Percentiles rank a stretch among this genome's conserved stretches.
These are phyloP conservation scores for Lathyrus oleraceus DNA, from an alignment of 306 rosid species.

Conservation along the genomic window DNA sequence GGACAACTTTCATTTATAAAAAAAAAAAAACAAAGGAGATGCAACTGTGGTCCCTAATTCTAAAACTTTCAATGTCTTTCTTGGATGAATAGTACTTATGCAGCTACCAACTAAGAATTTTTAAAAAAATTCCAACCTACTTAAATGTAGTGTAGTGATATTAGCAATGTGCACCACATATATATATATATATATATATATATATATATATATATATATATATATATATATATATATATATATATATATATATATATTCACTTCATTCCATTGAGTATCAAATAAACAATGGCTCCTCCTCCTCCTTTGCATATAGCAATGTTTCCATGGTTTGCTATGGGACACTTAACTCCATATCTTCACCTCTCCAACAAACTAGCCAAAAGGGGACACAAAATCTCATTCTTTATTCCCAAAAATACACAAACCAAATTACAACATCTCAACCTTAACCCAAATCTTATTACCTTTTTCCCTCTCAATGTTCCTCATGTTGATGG, in stretches of 20 bases:
- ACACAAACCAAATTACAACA: constrained; percentile 25
- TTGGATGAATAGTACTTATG: not conserved
- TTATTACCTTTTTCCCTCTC: constrained; percentile 22
- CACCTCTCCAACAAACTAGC: constrained; percentile 40
- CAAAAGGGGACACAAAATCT: constrained; percentile 29
- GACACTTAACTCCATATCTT: constrained; percentile 26
- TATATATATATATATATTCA: not conserved
- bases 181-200: no score
- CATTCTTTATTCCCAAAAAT: constrained; percentile 29
- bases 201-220: no score
- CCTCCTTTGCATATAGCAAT: constrained; percentile 37
- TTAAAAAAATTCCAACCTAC: no score
- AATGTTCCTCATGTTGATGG: constrained; percentile 18
- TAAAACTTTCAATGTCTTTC: not conserved
- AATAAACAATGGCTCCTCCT: constrained; percentile 4
- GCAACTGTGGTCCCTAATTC: not conserved
- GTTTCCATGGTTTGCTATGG: constrained; percentile 47
- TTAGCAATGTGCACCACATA: no score
- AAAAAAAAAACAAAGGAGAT: no score
- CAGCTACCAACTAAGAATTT: no score
- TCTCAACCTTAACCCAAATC: constrained; percentile 26
- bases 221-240: not conserved
- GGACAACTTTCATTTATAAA: not conserved
- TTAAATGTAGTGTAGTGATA: no score
- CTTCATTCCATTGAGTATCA: not conserved